Conservation (phyloP, 768 basidiomycete genomes). For the Tulasnella sp. region DNA sequence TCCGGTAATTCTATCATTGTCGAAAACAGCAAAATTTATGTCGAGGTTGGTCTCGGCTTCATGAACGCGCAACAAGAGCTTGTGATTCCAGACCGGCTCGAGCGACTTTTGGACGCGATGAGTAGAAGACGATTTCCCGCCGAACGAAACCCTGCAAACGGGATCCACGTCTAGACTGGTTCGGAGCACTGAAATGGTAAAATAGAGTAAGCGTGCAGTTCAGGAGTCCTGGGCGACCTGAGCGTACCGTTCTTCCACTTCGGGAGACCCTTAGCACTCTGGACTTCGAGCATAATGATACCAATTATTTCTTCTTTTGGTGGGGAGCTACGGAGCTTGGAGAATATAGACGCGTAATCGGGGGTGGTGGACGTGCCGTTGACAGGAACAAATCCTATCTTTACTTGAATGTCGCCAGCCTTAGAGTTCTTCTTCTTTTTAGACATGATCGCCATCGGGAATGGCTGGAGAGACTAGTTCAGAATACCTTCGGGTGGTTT, state of each 20-base stretch:
- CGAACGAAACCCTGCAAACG: conserved; percentile 93
- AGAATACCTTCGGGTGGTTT: not conserved
- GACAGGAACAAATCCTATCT: conserved; percentile 62
- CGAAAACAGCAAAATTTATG: conserved; percentile 80
- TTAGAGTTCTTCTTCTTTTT: conserved; percentile 55
- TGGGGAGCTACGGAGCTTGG: conserved; percentile 48
- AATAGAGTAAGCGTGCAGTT: not conserved
- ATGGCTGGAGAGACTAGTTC: conserved; percentile 45
- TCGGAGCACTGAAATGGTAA: conserved; percentile 62
- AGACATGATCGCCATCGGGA: conserved; percentile 51
- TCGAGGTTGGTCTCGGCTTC: conserved; percentile 80
- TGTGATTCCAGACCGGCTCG: conserved; percentile 93
- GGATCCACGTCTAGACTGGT: conserved; percentile 97
- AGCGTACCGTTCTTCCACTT: conserved; percentile 81
- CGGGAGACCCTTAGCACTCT: conserved; percentile 81
- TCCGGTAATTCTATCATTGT: conserved; percentile 92
- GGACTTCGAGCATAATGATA: conserved; percentile 93
- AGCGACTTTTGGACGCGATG: conserved; percentile 81
- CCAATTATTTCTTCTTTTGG: no score
- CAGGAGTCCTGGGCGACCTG: conserved; percentile 36
- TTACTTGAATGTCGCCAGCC: conserved; percentile 61
- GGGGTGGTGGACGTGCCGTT: conserved; percentile 50
- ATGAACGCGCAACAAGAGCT: conserved; percentile 91
- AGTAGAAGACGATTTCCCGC: conserved; percentile 95
- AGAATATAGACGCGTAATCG: conserved; percentile 62